Conservation (phyloP, 768 basidiomycete genomes). For the Crepidotus variabilis region DNA sequence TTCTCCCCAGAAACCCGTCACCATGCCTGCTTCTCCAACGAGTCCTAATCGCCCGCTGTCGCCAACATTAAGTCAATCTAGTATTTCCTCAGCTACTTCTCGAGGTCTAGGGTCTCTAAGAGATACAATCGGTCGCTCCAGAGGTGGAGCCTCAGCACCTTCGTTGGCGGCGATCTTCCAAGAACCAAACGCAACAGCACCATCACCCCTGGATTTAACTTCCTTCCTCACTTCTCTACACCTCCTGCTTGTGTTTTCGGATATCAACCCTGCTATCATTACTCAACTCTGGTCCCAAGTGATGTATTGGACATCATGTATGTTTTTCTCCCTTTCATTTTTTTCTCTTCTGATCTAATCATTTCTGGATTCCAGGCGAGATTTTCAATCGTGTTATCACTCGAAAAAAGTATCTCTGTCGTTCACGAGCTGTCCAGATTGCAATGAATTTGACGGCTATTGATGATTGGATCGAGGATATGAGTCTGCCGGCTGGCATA, state of each 20-base stretch:
- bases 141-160: constrained; percentile 38
- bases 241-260: constrained; percentile 76
- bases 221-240: constrained; percentile 84
- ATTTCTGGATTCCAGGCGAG: constrained; percentile 49
- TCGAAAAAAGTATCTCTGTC: constrained; percentile 94
- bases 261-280: constrained; percentile 84
- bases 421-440: constrained; percentile 87
- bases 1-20: constrained; percentile 29
- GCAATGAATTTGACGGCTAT: constrained; percentile 79
- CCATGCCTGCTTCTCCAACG: constrained; percentile 44
- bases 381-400: constrained; percentile 81
- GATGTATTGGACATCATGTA: constrained; percentile 97
- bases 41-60: constrained; percentile 49
- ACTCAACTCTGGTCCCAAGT: constrained; percentile 95
- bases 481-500: constrained; percentile 76
- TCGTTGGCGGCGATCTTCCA: constrained; percentile 49
- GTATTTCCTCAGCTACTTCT: constrained; percentile 42
- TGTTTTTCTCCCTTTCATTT: constrained; percentile 22
- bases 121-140: constrained; percentile 56
- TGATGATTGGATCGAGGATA: constrained; percentile 89
- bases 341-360: constrained; percentile 4
- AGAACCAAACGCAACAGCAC: constrained; percentile 36
- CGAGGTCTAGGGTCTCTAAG: constrained; percentile 64
- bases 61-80: constrained; percentile 42
- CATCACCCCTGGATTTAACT: constrained; percentile 56